Percentiles rank a stretch among this genome's conserved stretches.
These are phyloP conservation scores for Apiospora marii DNA, from an alignment of 2,329 filamentous ascomycete species.

Conservation along the genomic window DNA sequence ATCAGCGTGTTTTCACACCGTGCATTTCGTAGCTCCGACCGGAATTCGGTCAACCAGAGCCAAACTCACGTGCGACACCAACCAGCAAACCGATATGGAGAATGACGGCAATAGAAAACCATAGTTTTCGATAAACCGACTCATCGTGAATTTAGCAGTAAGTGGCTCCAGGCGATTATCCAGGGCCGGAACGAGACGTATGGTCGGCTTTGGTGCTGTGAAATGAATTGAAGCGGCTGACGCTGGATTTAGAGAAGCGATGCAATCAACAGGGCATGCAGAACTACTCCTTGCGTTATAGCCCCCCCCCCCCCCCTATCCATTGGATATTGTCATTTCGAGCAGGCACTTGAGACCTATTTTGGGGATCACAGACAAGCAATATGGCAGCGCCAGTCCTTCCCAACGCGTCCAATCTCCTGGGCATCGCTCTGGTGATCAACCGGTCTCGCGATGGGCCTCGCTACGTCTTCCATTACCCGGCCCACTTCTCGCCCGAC, in stretches of 20 bases:
- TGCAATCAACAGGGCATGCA: background rate
- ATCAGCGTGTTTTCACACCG: background rate
- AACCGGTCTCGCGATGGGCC: slow-evolving; percentile 80
- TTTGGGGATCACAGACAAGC: background rate
- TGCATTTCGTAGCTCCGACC: background rate
- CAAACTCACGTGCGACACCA: background rate
- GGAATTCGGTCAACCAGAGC: background rate
- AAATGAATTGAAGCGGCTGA: slow-evolving; percentile 10
- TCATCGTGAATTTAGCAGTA: background rate
- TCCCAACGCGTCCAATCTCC: slow-evolving; percentile 62
- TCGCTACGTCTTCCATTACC: slow-evolving; percentile 87
- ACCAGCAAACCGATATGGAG: background rate
- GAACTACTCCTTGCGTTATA: background rate
- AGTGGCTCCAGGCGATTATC: background rate
- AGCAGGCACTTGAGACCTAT: too few relatives aligned
- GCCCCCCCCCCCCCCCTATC: background rate
- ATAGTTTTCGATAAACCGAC: background rate
- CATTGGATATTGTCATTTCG: background rate
- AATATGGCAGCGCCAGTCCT: slow-evolving; percentile 53
- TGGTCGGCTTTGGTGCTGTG: background rate
- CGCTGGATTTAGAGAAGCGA: background rate
- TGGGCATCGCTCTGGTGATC: slow-evolving; percentile 78
- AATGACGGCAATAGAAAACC: background rate
- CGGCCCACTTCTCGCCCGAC: slow-evolving; percentile 61
- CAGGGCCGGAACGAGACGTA: background rate